Evolutionary conservation across 352 stramenopile species (phyloP).

Genomic region (Pythium pyrilobum): DNA sequence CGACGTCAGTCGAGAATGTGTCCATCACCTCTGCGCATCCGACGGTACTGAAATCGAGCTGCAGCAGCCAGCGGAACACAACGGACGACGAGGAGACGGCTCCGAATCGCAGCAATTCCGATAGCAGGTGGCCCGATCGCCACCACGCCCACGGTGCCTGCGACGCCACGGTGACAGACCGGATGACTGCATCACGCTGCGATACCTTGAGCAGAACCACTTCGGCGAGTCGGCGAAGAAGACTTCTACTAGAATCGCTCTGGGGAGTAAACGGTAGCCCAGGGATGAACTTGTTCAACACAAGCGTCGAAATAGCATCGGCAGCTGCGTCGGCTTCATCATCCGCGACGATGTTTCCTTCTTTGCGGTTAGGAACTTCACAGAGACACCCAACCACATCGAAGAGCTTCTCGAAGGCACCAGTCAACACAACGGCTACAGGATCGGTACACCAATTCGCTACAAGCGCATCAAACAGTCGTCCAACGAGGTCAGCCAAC

Average conservation of each 20-base stretch:
- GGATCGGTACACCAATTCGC: background rate
- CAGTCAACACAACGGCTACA: background rate
- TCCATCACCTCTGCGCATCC: background rate
- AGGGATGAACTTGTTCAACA: background rate
- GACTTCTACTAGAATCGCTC: background rate
- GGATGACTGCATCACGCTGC: background rate
- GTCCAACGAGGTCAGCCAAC: constrained; percentile 1
- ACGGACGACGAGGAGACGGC: background rate
- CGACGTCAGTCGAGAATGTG: constrained; percentile 1
- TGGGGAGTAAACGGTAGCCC: constrained; percentile 3
- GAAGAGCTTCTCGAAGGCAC: constrained; percentile 4
- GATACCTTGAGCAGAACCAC: constrained; percentile 3
- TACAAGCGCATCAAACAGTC: constrained; percentile 8
- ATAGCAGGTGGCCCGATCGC: background rate
- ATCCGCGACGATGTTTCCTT: background rate
- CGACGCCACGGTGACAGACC: background rate
- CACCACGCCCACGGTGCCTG: background rate
- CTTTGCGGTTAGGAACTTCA: background rate
- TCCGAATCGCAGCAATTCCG: background rate
- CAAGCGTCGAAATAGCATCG: background rate
- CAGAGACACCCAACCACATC: constrained; percentile 1
- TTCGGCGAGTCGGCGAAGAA: background rate
- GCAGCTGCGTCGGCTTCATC: background rate
- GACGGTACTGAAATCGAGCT: constrained; percentile 3
- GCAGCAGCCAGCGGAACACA: constrained; percentile 7